Evolutionary conservation across 2,329 filamentous ascomycete genomes (phyloP), one percentile per base, ranked within the genome.

Genomic region (Arthrobotrys sinensis): DNA sequence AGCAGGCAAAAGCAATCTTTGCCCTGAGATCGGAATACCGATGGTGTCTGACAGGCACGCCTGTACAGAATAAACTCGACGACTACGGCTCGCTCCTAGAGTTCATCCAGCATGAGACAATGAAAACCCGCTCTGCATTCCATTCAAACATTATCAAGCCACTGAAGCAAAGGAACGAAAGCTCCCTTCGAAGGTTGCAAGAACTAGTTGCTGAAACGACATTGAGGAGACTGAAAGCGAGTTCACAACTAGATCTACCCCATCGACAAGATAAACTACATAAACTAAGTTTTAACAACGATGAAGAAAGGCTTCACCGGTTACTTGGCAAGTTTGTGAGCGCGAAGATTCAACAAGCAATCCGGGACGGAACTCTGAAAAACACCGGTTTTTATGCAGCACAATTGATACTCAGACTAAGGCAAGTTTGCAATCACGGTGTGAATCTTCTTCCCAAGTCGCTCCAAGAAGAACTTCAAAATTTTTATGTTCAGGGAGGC

Each of bases 31-130:
- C 84, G 0, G 34, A 65, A 0, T 76, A 81, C 19, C 81, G 84
- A 1, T 86, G 85, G 85, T 86, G 84, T 62, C 77, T 86, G 0
- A 86, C 84, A 0, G 85, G 85, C 3, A 86, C 85, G 0, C 85
- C 85, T 0, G 84, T 86, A 0, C 84, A 85, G 2, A 86, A 86
- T 62, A 81, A 81, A 0, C 80, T 87, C 0, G 83, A 86, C 19
- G 85, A 86, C 73, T 84, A 83, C 24, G 85, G 84, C 0, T 81
- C 85, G 0, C 80, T 86, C 0, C 72, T 86, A 0, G 67, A 67
- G 14, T 86, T 86, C 53, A 46, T 85, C 4, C 19, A 82, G 0
- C 80, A 85, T 5, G 85, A 16, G 60, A 71, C 40, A 77, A 80
- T 7, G 55, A 78, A 28, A 46, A 67, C 4, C 1, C 19, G 46